Conservation (phyloP, 805 yeast genomes). For the Maudiozyma saulgeensis region DNA sequence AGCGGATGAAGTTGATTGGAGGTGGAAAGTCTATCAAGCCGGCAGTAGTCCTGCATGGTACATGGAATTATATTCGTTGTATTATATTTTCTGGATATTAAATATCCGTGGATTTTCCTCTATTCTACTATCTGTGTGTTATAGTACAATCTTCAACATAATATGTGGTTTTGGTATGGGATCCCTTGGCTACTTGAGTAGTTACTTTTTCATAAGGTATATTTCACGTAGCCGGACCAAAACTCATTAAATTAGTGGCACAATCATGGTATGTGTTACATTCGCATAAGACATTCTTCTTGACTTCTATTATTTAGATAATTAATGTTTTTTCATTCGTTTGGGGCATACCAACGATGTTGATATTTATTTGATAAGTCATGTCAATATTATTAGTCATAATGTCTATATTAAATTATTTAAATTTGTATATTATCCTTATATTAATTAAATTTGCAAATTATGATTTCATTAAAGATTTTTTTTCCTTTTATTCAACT, state of each 20-base stretch:
- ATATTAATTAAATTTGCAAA: too few relatives aligned
- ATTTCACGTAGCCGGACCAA: slow-evolving; percentile 5
- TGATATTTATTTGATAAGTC: too few relatives aligned
- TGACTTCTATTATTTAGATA: too few relatives aligned
- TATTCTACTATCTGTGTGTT: slow-evolving; percentile 56
- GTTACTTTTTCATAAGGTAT: slow-evolving; percentile 53
- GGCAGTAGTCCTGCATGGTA: slow-evolving; percentile 68
- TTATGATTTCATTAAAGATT: too few relatives aligned
- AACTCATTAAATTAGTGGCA: neutral
- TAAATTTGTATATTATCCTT: too few relatives aligned
- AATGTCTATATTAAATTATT: too few relatives aligned
- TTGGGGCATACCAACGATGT: too few relatives aligned
- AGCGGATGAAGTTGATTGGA: slow-evolving; percentile 41
- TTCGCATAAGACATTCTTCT: neutral
- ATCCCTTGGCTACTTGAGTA: slow-evolving; percentile 59
- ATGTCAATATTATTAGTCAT: too few relatives aligned
- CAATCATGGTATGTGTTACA: neutral
- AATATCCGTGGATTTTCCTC: slow-evolving; percentile 61
- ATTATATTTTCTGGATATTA: slow-evolving; percentile 51
- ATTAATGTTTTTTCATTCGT: too few relatives aligned
- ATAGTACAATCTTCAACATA: slow-evolving; percentile 54
- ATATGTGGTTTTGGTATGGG: slow-evolving; percentile 67
- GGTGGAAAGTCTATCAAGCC: slow-evolving; percentile 68
- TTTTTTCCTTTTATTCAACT: too few relatives aligned
- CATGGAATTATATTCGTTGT: slow-evolving; percentile 55